These are phyloP conservation scores for Paraglomus brasilianum DNA, from an alignment of 192 early-diverging fungal species.

Conservation along the genomic window DNA sequence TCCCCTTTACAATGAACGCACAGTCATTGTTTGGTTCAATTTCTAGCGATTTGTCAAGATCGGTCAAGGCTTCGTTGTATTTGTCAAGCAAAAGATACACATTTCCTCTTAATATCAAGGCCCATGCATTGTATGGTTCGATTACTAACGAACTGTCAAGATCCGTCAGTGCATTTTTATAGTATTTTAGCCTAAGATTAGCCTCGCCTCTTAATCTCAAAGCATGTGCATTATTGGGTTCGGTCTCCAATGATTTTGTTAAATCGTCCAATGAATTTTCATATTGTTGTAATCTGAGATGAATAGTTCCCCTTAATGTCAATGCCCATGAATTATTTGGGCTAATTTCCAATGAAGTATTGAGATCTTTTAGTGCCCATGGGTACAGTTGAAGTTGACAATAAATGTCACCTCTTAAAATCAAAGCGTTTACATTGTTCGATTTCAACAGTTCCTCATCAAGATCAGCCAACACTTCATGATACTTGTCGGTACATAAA, in stretches of 20 bases:
- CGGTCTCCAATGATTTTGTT: not conserved
- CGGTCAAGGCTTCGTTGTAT: too few species aligned
- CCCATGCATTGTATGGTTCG: not conserved
- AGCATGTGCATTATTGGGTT: not conserved
- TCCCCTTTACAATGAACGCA: too few species aligned
- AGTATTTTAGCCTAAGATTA: not conserved
- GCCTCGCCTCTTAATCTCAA: not conserved
- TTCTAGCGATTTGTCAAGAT: too few species aligned
- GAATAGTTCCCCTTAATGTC: not conserved
- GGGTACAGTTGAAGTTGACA: not conserved
- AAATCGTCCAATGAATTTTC: slow-evolving; percentile 3
- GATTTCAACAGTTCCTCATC: not conserved
- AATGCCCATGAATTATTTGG: not conserved
- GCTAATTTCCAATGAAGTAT: not conserved
- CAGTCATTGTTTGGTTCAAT: too few species aligned
- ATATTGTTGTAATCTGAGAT: not conserved
- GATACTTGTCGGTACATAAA: too few species aligned
- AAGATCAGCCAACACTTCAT: too few species aligned
- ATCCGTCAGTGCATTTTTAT: not conserved
- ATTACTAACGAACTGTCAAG: not conserved
- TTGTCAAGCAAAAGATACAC: too few species aligned
- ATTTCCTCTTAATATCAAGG: not conserved
- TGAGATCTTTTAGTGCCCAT: slow-evolving; percentile 1
- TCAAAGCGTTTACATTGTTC: slow-evolving; percentile 2
- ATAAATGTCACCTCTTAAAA: slow-evolving; percentile 7